Conservation (phyloP, 1,284 basidiomycete genomes). For the Somion occarium region DNA sequence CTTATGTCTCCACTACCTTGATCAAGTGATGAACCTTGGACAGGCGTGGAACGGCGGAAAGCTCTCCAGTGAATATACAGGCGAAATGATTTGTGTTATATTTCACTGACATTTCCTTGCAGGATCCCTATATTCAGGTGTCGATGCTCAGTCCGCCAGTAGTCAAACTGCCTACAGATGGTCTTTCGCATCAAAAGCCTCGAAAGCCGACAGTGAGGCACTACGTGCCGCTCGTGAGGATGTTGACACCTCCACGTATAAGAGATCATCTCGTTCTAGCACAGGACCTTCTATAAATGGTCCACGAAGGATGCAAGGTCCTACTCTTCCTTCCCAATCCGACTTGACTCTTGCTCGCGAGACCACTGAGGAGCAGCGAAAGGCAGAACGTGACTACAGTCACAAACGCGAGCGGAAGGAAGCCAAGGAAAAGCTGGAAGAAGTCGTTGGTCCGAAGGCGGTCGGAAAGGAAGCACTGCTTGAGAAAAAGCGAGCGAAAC, state of each 20-base stretch:
- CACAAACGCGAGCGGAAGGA: slow-evolving; percentile 63
- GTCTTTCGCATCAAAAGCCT: slow-evolving; percentile 46
- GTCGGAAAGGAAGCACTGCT: slow-evolving; percentile 70
- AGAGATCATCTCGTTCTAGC: slow-evolving; percentile 18
- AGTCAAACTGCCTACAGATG: slow-evolving; percentile 60
- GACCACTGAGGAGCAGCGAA: slow-evolving; percentile 39
- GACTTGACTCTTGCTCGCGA: slow-evolving; percentile 67
- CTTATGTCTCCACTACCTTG: not conserved
- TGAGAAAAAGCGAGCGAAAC: slow-evolving; percentile 66
- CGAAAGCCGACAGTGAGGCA: slow-evolving; percentile 47
- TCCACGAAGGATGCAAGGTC: slow-evolving; percentile 49
- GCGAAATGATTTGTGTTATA: not conserved
- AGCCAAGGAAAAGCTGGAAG: slow-evolving; percentile 65
- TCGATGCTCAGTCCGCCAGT: slow-evolving; percentile 47
- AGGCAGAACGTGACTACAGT: slow-evolving; percentile 47
- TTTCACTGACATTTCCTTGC: no score
- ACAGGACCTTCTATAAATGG: slow-evolving; percentile 25
- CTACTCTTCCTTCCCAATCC: slow-evolving; percentile 58
- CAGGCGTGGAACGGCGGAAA: slow-evolving; percentile 76
- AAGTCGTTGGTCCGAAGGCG: slow-evolving; percentile 67
- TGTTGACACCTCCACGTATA: slow-evolving; percentile 56
- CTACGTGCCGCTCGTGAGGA: slow-evolving; percentile 53
- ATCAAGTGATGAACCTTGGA: not conserved
- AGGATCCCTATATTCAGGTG: slow-evolving; percentile 59
- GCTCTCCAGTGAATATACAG: slow-evolving; percentile 25